Conservation (phyloP, 2,329 filamentous ascomycete species). For the Aspergillus pseudotamarii region DNA sequence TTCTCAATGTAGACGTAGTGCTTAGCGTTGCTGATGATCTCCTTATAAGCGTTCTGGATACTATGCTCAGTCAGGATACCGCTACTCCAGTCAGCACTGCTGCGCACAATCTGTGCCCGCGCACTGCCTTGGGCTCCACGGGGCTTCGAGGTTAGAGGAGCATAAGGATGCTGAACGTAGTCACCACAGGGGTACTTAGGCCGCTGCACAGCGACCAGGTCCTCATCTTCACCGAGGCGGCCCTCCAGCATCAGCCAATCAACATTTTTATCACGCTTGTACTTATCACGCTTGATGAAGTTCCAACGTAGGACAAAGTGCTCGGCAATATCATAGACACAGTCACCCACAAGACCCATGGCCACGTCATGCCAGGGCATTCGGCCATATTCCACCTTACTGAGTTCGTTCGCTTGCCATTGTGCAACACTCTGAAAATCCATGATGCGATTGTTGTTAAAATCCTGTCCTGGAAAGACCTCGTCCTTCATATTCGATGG, state of each 20-base stretch:
- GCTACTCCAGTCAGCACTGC: conserved; percentile 90
- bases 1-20: conserved; percentile 98
- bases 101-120: conserved; percentile 82
- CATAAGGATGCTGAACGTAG: conserved; percentile 79
- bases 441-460: conserved; percentile 96
- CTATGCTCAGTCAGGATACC: conserved; percentile 84
- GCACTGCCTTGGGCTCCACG: conserved; percentile 70
- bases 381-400: conserved; percentile 85
- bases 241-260: conserved; percentile 84
- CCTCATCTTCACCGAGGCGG: conserved; percentile 75
- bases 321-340: conserved; percentile 91
- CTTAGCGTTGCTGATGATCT: conserved; percentile 82
- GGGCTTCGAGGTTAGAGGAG: conserved; percentile 68
- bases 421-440: conserved; percentile 90
- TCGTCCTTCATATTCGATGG: conserved; percentile 80
- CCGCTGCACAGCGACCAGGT: conserved; percentile 83
- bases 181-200: conserved; percentile 87
- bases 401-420: conserved; percentile 91
- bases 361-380: conserved; percentile 99
- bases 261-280: conserved; percentile 82
- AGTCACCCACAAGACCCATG: conserved; percentile 87
- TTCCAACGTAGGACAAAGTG: conserved; percentile 97
- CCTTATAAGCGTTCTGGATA: conserved; percentile 81
- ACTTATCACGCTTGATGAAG: conserved; percentile 95
- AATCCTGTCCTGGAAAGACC: conserved; percentile 93